Percentiles rank a stretch among this genome's conserved stretches.
phyloP scores from a whole-genome alignment of 441 rosid species.

The Pelargonium australe region DNA sequence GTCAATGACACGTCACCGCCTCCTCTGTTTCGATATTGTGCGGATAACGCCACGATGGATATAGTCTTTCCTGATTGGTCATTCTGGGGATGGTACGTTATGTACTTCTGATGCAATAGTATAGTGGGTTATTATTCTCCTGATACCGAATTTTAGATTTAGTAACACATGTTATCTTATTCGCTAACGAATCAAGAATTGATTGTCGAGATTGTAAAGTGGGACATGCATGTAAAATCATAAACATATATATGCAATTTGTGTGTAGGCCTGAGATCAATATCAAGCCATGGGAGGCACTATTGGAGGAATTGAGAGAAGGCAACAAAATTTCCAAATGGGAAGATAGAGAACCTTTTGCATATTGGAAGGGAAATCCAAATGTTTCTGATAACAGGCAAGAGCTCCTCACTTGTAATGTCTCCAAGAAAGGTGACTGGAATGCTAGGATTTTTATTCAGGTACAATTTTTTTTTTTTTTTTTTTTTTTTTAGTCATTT shows the following conservation, averaged over 20 bases:
- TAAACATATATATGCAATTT: too few species aligned
- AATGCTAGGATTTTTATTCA: conserved; percentile 59
- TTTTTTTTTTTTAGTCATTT: conserved; percentile 15
- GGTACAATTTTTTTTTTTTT: conserved; percentile 29
- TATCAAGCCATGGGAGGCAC: conserved; percentile 60
- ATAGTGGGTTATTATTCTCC: too few species aligned
- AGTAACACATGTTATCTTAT: too few species aligned
- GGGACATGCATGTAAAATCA: too few species aligned
- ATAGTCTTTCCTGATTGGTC: conserved; percentile 79
- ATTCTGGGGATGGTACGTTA: conserved; percentile 58
- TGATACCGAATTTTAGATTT: too few species aligned
- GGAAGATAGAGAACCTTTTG: conserved; percentile 60
- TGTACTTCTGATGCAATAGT: too few species aligned
- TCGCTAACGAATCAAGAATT: too few species aligned
- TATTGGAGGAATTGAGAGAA: conserved; percentile 50
- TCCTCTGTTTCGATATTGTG: conserved; percentile 56
- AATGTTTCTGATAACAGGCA: conserved; percentile 42
- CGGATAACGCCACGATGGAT: conserved; percentile 48
- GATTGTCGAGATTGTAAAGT: too few species aligned
- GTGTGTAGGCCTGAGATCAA: conserved; percentile 60
- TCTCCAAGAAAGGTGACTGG: conserved; percentile 38
- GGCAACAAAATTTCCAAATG: conserved; percentile 49
- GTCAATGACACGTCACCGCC: conserved; percentile 29
- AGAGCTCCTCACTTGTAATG: conserved; percentile 63
- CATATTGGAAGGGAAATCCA: conserved; percentile 86